Evolutionary conservation across 2,329 filamentous ascomycete genomes (phyloP).

Genomic region (Aspergillus niger): DNA sequence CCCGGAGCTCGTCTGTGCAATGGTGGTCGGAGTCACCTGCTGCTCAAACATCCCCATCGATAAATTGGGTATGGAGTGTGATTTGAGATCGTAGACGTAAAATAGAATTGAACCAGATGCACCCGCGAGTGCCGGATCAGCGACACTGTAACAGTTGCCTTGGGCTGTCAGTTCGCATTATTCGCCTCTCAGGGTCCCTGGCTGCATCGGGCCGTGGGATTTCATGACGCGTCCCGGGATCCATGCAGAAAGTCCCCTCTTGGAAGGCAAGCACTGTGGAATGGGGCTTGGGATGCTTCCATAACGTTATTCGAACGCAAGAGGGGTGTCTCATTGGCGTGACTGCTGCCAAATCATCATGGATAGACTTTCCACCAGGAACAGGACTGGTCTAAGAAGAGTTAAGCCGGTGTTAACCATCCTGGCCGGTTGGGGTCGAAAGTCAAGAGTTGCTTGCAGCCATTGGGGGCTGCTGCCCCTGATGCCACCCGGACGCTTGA

Average conservation of each 20-base stretch:
- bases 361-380: not conserved
- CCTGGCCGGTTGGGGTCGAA: not conserved
- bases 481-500: not conserved
- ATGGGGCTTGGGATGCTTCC: no score
- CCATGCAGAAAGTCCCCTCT: not conserved
- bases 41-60: conserved; percentile 40
- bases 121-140: not conserved
- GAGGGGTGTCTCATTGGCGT: no score
- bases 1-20: conserved; percentile 27
- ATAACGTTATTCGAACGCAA: no score
- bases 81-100: not conserved
- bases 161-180: not conserved
- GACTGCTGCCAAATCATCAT: not conserved
- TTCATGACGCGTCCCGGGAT: not conserved
- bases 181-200: not conserved
- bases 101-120: not conserved
- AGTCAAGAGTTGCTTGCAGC: no score
- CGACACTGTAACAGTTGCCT: not conserved
- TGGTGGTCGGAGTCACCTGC: conserved; percentile 42
- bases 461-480: not conserved
- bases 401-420: not conserved
- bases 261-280: no score
- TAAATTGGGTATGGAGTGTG: not conserved
- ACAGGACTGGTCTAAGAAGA: not conserved
- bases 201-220: not conserved